Percentiles rank a stretch among this genome's conserved stretches.
phyloP scores from a whole-genome alignment of 1,284 basidiomycete species.

The Sanguinoderma infundibulare region DNA sequence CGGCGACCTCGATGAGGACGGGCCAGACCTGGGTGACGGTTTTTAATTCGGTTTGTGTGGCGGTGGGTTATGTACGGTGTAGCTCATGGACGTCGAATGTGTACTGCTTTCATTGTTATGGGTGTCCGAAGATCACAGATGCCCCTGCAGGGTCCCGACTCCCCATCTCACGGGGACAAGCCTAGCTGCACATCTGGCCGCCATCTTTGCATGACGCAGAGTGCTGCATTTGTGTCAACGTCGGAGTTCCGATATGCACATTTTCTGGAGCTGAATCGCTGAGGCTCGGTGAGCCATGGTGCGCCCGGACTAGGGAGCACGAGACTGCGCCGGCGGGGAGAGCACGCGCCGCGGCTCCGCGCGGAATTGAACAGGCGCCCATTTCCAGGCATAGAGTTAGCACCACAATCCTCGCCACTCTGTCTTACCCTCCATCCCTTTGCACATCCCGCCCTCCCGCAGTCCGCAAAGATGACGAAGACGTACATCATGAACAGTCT shows the following conservation, averaged over 20 bases:
- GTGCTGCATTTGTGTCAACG: not conserved
- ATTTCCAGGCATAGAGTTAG: slow-evolving; percentile 12
- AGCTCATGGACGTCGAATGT: not conserved
- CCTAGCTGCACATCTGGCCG: too few species aligned
- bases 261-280: not conserved
- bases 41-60: slow-evolving; percentile 30
- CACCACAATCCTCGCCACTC: slow-evolving; percentile 23
- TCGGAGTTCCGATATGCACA: not conserved
- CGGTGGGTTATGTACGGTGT: not conserved
- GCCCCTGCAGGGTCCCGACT: too few species aligned
- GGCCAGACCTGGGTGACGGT: slow-evolving; percentile 41
- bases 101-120: not conserved
- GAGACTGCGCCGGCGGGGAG: too few species aligned
- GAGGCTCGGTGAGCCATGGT: slow-evolving; percentile 13
- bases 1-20: slow-evolving; percentile 80
- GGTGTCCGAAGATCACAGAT: too few species aligned
- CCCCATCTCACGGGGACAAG: too few species aligned
- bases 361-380: slow-evolving; percentile 20
- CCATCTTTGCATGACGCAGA: slow-evolving; percentile 2
- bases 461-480: slow-evolving; percentile 68
- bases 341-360: slow-evolving; percentile 1
- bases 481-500: slow-evolving; percentile 80
- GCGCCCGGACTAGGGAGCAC: slow-evolving; percentile 10
- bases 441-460: slow-evolving; percentile 3
- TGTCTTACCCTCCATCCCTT: slow-evolving; percentile 10